Conservation (phyloP, 805 yeast genomes). For the Kodamaea sagamina region DNA sequence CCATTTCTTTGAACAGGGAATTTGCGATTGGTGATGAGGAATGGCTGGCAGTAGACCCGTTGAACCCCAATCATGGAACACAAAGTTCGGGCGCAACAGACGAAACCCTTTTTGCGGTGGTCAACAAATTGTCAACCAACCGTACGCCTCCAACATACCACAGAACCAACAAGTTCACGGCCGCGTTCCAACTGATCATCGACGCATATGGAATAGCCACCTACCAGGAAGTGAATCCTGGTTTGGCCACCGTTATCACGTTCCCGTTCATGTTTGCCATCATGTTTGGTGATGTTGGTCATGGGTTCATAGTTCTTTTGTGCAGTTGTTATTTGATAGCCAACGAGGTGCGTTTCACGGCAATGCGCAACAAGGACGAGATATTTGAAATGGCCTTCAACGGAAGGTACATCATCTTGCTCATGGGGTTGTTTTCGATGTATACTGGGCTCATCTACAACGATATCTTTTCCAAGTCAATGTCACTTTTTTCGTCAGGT, state of each 20-base stretch:
- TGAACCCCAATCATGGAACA: constrained; percentile 9
- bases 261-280: constrained; percentile 99
- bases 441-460: constrained; percentile 94
- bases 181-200: constrained; percentile 88
- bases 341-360: constrained; percentile 70
- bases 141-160: constrained; percentile 94
- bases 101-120: constrained; percentile 37
- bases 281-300: constrained; percentile 99
- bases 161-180: constrained; percentile 91
- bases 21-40: neutral
- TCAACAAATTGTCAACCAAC: constrained; percentile 67
- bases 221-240: constrained; percentile 95
- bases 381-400: constrained; percentile 94
- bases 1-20: neutral
- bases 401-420: constrained; percentile 85
- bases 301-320: constrained; percentile 79
- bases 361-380: constrained; percentile 74
- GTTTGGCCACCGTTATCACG: constrained; percentile 89
- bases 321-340: constrained; percentile 72
- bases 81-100: constrained; percentile 46
- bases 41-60: neutral
- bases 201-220: constrained; percentile 95
- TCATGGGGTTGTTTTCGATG: constrained; percentile 95
- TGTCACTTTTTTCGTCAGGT: constrained; percentile 84
- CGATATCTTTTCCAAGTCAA: constrained; percentile 88